phyloP scores from a whole-genome alignment of 1,284 basidiomycete species.

The Tetrapyrgos nigripes region DNA sequence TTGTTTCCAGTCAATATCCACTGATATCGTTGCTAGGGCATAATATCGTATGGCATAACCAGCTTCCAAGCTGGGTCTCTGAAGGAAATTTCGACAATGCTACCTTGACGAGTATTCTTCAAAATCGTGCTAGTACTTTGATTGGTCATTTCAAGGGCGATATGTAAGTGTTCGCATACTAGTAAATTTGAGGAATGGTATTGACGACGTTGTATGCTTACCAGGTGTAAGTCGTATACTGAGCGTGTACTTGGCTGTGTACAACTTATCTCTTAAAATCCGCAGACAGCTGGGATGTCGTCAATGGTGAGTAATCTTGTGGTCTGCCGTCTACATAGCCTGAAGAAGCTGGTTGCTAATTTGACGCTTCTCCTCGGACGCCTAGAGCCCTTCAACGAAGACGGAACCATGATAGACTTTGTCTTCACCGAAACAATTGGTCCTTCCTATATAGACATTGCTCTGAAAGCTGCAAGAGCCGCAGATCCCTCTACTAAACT shows the following conservation, averaged over 20 bases:
- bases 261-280: background rate
- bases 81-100: constrained; percentile 47
- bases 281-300: constrained; percentile 39
- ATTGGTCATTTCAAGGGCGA: constrained; percentile 57
- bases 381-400: constrained; percentile 63
- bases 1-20: constrained; percentile 1
- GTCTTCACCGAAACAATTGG: constrained; percentile 48
- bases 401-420: constrained; percentile 30
- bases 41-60: constrained; percentile 63
- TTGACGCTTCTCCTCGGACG: background rate
- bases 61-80: constrained; percentile 59
- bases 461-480: constrained; percentile 46
- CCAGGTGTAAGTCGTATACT: constrained; percentile 25
- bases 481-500: constrained; percentile 50
- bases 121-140: constrained; percentile 54
- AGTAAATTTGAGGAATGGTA: too few relatives aligned
- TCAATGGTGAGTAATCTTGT: constrained; percentile 40
- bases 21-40: constrained; percentile 36
- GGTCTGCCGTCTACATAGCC: constrained; percentile 14
- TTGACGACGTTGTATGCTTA: background rate
- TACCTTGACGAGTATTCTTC: constrained; percentile 49
- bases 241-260: background rate
- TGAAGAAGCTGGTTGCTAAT: background rate
- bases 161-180: constrained; percentile 44
- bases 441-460: constrained; percentile 42